phyloP scores from a whole-genome alignment of 441 rosid species.

The Gossypium lobatum region DNA sequence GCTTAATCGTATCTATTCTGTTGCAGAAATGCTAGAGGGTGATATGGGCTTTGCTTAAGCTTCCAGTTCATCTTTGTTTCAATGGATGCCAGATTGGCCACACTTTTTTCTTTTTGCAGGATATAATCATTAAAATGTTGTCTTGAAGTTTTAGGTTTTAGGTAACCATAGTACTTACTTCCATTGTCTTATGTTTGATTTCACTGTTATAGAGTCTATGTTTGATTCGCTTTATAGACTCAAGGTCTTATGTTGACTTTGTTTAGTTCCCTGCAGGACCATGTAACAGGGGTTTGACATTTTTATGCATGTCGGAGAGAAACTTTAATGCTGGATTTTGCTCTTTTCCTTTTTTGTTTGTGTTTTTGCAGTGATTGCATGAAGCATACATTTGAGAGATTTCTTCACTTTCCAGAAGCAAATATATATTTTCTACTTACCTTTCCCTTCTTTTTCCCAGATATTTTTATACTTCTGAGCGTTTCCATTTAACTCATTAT shows the following conservation, averaged over 20 bases:
- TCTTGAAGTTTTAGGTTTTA: slow-evolving; percentile 22
- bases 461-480: not conserved
- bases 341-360: slow-evolving; percentile 13
- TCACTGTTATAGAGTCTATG: not conserved
- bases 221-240: not conserved
- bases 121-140: slow-evolving; percentile 15
- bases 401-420: slow-evolving; percentile 14
- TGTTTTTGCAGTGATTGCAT: slow-evolving; percentile 9
- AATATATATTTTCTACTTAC: not conserved
- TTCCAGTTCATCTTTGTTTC: slow-evolving; percentile 42
- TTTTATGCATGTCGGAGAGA: slow-evolving; percentile 51
- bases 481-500: not conserved
- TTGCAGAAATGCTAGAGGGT: slow-evolving; percentile 69
- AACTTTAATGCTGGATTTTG: slow-evolving; percentile 36
- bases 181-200: slow-evolving; percentile 11
- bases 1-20: slow-evolving; percentile 56
- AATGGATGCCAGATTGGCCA: slow-evolving; percentile 37
- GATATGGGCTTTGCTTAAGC: slow-evolving; percentile 48
- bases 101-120: slow-evolving; percentile 25
- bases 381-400: slow-evolving; percentile 10
- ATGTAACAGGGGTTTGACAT: slow-evolving; percentile 45
- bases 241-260: slow-evolving; percentile 44
- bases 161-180: slow-evolving; percentile 15
- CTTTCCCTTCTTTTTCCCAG: not conserved
- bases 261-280: slow-evolving; percentile 80